phyloP scores from a whole-genome alignment of 108 stramenopile species.

The Fistulifera pelliculosa region DNA sequence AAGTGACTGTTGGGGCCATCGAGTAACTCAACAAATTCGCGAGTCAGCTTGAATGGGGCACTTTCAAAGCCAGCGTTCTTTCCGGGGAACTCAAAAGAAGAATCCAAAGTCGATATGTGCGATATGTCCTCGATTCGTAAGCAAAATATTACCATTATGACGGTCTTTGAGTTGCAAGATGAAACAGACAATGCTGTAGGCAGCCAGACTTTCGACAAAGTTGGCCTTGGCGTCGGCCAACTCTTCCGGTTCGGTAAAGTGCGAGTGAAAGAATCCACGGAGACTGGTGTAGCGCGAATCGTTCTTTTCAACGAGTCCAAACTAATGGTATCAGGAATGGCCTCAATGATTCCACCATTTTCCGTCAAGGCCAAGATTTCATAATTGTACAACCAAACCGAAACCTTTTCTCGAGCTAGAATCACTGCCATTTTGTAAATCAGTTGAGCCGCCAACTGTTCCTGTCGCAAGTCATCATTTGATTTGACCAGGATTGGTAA shows the following conservation, averaged over 20 bases:
- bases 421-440: slow-evolving; percentile 84
- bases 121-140: slow-evolving; percentile 90
- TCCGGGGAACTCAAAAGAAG: slow-evolving; percentile 92
- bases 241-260: slow-evolving; percentile 56
- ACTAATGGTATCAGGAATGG: slow-evolving; percentile 90
- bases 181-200: slow-evolving; percentile 90
- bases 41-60: slow-evolving; percentile 96
- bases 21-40: slow-evolving; percentile 86
- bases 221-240: slow-evolving; percentile 74
- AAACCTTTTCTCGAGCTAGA: slow-evolving; percentile 75
- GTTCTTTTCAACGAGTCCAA: slow-evolving; percentile 83
- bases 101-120: slow-evolving; percentile 94
- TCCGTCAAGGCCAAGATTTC: slow-evolving; percentile 89
- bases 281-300: slow-evolving; percentile 75
- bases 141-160: slow-evolving; percentile 93
- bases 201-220: slow-evolving; percentile 90
- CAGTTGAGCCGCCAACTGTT: slow-evolving; percentile 89
- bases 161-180: slow-evolving; percentile 97
- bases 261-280: slow-evolving; percentile 69
- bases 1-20: slow-evolving; percentile 82
- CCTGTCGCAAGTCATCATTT: slow-evolving; percentile 96
- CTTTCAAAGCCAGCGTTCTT: slow-evolving; percentile 91
- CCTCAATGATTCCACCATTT: slow-evolving; percentile 91
- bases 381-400: slow-evolving; percentile 90
- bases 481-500: slow-evolving; percentile 93